Base-by-base conservation (phyloP, 2,329 filamentous ascomycete species). In the Daldinia eschscholtzii region DNA sequence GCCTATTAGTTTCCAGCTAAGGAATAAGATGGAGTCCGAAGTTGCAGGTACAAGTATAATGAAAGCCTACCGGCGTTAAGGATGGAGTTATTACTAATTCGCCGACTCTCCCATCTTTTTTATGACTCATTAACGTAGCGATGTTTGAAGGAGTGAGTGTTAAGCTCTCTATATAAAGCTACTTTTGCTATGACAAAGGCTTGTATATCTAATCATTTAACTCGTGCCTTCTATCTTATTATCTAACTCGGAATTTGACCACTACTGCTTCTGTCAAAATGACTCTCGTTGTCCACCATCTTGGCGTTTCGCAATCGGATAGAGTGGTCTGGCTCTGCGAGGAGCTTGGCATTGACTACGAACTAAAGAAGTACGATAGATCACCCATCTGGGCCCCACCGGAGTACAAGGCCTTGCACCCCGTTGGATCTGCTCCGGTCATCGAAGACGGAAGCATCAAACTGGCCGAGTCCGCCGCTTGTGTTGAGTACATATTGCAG, bases 301-400 rank as follows among this genome's bases (percentile, higher is more conserved):
- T 88, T n/a, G 80, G 82, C 52, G 73, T 82, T 76, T 88, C 87
- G 10, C 88, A 91, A 76, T 90, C 88, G 39, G 89, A 91, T 76
- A 87, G 89, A 44, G 83, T 91, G 58, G 79, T 86, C 74, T 91
- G 87, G 84, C 84, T 91, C 52, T 87, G 87, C 76, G 89, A 92
- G 77, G 89, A 92, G 77, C 85, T 91, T 18, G 77, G 79, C 55
- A 78, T 92, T 58, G 75, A 81, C 1, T 91, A 91, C 75, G 68
- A 70, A 33, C 65, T 73, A 6, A 71, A 70, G 35, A 70, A 64
- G 35, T 73, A 80, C 73, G 64, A 77, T 41, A 74, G 80, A n/a
- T 72, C 77, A 3, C 80, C 79, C 1, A 44, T 75, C 33, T 66
- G 81, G 26, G 78, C 78, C 1, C 80, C 80, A 12, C 64, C 76